These are phyloP conservation scores for Zygotorulaspora chibaensis DNA, from an alignment of 805 yeast genomes.

Conservation along the genomic window DNA sequence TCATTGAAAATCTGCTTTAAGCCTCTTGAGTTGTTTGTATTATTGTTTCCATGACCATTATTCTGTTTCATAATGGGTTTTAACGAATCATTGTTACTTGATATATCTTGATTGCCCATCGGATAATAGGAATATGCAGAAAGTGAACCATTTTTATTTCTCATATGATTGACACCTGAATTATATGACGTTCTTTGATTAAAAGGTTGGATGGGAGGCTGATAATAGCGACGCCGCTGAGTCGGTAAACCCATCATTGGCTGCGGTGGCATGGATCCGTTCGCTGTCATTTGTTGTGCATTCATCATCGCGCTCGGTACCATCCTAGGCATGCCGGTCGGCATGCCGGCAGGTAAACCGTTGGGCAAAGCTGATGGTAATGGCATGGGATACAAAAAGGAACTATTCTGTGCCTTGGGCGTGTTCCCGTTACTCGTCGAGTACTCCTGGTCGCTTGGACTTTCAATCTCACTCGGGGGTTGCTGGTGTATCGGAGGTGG, in stretches of 20 bases:
- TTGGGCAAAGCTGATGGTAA: neutral
- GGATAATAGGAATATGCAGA: slow-evolving; percentile 1
- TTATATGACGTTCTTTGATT: neutral
- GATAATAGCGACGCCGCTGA: slow-evolving; percentile 11
- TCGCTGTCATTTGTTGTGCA: neutral
- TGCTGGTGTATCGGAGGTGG: slow-evolving; percentile 5
- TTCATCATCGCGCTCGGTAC: neutral
- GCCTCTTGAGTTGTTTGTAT: slow-evolving; percentile 19
- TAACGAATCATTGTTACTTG: neutral
- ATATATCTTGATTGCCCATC: neutral
- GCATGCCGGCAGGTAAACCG: neutral
- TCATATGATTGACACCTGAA: neutral
- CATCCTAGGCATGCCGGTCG: neutral
- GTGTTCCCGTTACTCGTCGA: slow-evolving; percentile 1
- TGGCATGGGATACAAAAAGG: slow-evolving; percentile 5
- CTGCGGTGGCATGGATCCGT: slow-evolving; percentile 8
- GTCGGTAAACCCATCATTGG: slow-evolving; percentile 9
- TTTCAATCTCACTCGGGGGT: neutral
- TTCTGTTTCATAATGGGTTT: neutral
- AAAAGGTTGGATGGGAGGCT: slow-evolving; percentile 4
- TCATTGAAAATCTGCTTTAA: slow-evolving; percentile 34
- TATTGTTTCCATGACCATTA: slow-evolving; percentile 1
- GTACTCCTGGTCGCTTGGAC: neutral
- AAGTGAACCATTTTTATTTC: neutral
- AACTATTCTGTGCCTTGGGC: neutral